Conservation (phyloP, 2,329 filamentous ascomycete species). For the Colletotrichum graminicola region DNA sequence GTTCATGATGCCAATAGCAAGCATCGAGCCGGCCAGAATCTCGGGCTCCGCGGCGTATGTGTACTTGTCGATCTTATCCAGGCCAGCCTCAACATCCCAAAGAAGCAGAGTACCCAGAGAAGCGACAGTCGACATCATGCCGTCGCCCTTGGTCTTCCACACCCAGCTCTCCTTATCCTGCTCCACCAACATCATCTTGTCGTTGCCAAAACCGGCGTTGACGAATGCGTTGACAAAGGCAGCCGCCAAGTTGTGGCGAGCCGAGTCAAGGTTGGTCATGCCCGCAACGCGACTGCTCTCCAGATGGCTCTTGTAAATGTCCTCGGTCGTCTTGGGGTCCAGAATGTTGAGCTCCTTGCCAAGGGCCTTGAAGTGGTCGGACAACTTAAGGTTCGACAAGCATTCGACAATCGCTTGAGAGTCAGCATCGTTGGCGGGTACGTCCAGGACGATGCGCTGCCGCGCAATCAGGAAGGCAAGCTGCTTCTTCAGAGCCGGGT, state of each 20-base stretch:
- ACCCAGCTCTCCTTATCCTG: slow-evolving; percentile 94
- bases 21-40: slow-evolving; percentile 90
- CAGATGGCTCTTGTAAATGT: slow-evolving; percentile 99
- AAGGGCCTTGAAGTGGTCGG: slow-evolving; percentile 92
- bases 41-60: slow-evolving; percentile 86
- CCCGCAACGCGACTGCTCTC: slow-evolving; percentile 94
- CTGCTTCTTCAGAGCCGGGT: slow-evolving; percentile 89
- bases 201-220: slow-evolving; percentile 93
- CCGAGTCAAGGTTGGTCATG: slow-evolving; percentile 94
- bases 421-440: slow-evolving; percentile 73
- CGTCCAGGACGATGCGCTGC: slow-evolving; percentile 87
- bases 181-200: slow-evolving; percentile 97
- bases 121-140: slow-evolving; percentile 96
- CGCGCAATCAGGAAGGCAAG: slow-evolving; percentile 92
- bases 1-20: slow-evolving; percentile 96
- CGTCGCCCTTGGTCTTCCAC: slow-evolving; percentile 99
- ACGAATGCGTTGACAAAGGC: slow-evolving; percentile 98
- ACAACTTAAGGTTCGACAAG: slow-evolving; percentile 86
- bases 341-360: slow-evolving; percentile 97
- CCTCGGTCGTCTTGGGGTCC: slow-evolving; percentile 95
- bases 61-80: slow-evolving; percentile 95
- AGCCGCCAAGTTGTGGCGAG: slow-evolving; percentile 93
- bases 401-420: slow-evolving; percentile 84
- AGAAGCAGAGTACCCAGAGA: slow-evolving; percentile 91
- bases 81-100: slow-evolving; percentile 92